Evolutionary conservation across 2,329 filamentous ascomycete species (phyloP).

Genomic region (Tolypocladium tropicale): DNA sequence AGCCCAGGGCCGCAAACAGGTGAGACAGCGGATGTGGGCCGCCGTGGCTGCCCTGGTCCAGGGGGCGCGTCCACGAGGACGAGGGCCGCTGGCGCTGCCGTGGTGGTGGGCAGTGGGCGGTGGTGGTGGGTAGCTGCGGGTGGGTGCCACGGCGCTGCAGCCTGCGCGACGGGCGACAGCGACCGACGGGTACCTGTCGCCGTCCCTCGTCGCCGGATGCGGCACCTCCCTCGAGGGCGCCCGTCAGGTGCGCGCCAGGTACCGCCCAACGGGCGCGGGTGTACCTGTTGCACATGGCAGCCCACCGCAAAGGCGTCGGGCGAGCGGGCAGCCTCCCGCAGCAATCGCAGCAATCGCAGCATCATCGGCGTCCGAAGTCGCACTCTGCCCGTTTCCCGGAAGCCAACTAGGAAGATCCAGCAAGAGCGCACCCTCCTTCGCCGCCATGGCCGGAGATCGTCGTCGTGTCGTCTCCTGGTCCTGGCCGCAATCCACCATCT

Average conservation of each 20-base stretch:
- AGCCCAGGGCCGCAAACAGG: not conserved
- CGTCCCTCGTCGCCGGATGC: not conserved
- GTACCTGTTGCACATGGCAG: no score
- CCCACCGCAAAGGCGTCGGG: no score
- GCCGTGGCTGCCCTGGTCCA: not conserved
- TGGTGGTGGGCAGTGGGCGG: not conserved
- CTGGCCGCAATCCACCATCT: no score
- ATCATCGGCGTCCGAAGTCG: no score
- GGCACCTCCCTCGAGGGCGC: not conserved
- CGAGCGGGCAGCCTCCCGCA: no score
- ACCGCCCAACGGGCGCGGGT: not conserved
- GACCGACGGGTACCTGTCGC: not conserved
- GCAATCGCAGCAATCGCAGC: not conserved
- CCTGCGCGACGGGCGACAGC: not conserved
- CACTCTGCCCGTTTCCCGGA: not conserved
- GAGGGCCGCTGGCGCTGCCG: not conserved
- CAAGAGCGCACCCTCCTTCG: not conserved
- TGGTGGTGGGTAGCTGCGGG: no score
- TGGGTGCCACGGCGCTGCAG: not conserved
- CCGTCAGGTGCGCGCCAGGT: not conserved
- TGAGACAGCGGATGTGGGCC: not conserved
- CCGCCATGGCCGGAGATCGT: no score
- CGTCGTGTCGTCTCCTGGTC: not conserved
- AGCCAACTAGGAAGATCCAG: not conserved
- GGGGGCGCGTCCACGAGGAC: not conserved